Conservation (phyloP, 345 rosid species). For the Garcia nutans region DNA sequence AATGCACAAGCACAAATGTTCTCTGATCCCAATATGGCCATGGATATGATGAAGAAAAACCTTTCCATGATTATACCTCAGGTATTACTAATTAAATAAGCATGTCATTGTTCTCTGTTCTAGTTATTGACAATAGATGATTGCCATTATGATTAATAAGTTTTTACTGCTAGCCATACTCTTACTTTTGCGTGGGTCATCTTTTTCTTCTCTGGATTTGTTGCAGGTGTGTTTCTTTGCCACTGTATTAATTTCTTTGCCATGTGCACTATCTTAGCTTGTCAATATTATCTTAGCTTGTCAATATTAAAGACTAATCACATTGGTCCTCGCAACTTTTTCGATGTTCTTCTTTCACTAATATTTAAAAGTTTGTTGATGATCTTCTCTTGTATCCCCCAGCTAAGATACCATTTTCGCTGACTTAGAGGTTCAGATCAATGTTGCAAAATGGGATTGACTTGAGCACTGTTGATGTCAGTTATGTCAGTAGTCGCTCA, state of each 20-base stretch:
- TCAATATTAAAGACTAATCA: background rate
- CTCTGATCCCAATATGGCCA: conserved; percentile 99
- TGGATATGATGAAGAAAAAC: conserved; percentile 99
- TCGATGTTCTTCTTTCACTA: background rate
- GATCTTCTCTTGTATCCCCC: conserved; percentile 18
- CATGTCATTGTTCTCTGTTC: background rate
- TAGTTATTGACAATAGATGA: conserved; percentile 11
- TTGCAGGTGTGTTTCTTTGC: conserved; percentile 63
- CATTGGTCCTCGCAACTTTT: background rate
- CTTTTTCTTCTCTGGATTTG: conserved; percentile 99
- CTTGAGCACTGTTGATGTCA: conserved; percentile 97
- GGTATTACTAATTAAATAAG: conserved; percentile 35
- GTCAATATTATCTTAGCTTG: background rate
- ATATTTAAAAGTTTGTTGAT: conserved; percentile 6
- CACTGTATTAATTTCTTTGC: background rate
- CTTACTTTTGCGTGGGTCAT: conserved; percentile 99
- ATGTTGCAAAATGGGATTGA: conserved; percentile 99
- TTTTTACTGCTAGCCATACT: conserved; percentile 53
- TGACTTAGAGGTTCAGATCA: conserved; percentile 95
- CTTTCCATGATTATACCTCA: conserved; percentile 99
- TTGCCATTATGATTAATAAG: conserved; percentile 17
- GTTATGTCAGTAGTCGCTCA: conserved; percentile 98
- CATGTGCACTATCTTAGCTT: too few species aligned
- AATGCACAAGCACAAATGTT: conserved; percentile 98
- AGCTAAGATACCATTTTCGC: conserved; percentile 98